Conservation (phyloP, 192 early-diverging fungal genomes). For the Dimargaris xerosporica region DNA sequence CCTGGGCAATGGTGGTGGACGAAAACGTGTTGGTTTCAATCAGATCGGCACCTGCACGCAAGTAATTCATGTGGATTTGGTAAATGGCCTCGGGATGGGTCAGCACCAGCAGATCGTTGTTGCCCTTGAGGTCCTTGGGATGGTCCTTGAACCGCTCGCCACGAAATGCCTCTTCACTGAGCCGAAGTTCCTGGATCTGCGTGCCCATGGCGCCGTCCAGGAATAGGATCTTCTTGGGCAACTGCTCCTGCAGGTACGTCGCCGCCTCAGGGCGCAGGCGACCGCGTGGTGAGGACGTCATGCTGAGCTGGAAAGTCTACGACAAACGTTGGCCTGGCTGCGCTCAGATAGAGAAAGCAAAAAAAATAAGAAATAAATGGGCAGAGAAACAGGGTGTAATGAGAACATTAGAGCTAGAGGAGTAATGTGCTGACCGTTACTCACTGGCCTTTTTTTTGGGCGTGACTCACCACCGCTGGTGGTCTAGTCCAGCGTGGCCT, state of each 20-base stretch:
- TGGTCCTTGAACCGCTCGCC: conserved; percentile 71
- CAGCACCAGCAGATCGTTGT: conserved; percentile 89
- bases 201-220: conserved; percentile 96
- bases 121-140: conserved; percentile 78
- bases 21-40: conserved; percentile 97
- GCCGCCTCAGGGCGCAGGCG: conserved; percentile 17
- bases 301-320: too few species aligned
- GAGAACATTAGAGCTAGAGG: too few species aligned
- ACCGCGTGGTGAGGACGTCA: too few species aligned
- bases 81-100: conserved; percentile 83
- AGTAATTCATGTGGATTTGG: conserved; percentile 77
- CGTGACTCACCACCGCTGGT: too few species aligned
- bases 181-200: conserved; percentile 68
- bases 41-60: conserved; percentile 84
- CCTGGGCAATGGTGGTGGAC: conserved; percentile 79
- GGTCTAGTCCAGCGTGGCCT: too few species aligned
- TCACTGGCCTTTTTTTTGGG: too few species aligned
- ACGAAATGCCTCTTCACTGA: conserved; percentile 77
- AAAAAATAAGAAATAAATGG: too few species aligned
- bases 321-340: too few species aligned
- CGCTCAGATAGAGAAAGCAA: too few species aligned
- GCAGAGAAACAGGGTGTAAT: too few species aligned
- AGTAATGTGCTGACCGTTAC: too few species aligned
- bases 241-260: conserved; percentile 56
- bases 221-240: conserved; percentile 83